Percentiles rank a stretch among this genome's conserved stretches.
These are phyloP conservation scores for Penicillium canariense DNA, from an alignment of 495 filamentous ascomycete species.

Conservation along the genomic window DNA sequence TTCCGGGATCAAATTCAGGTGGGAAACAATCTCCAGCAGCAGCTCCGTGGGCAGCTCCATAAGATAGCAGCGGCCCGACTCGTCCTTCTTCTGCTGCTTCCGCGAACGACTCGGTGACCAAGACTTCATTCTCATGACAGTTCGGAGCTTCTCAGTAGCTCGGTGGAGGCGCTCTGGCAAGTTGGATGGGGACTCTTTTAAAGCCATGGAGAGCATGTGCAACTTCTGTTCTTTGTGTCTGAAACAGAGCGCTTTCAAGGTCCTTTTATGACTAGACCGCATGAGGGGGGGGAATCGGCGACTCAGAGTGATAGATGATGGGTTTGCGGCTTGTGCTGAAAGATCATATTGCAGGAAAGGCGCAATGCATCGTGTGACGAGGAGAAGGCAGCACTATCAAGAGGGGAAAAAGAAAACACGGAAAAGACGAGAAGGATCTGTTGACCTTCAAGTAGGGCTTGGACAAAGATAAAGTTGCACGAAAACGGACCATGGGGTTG, in stretches of 20 bases:
- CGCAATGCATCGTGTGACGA: slow-evolving; percentile 23
- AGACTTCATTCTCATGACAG: slow-evolving; percentile 33
- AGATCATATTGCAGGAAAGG: slow-evolving; percentile 18
- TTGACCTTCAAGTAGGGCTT: slow-evolving; percentile 35
- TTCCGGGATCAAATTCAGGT: slow-evolving; percentile 39
- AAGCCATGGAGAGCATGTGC: slow-evolving; percentile 17
- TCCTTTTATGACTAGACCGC: slow-evolving; percentile 11
- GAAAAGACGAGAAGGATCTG: slow-evolving; percentile 20
- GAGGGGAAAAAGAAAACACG: slow-evolving; percentile 1
- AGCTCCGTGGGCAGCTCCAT: slow-evolving; percentile 47
- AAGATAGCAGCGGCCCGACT: slow-evolving; percentile 32
- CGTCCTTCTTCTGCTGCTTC: slow-evolving; percentile 18
- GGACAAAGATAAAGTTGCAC: slow-evolving; percentile 26
- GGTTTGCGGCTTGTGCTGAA: slow-evolving; percentile 6
- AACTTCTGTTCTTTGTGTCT: slow-evolving; percentile 9
- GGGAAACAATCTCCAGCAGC: slow-evolving; percentile 40
- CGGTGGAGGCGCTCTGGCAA: slow-evolving; percentile 35
- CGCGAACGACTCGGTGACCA: slow-evolving; percentile 23
- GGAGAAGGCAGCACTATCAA: slow-evolving; percentile 11
- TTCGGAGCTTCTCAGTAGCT: slow-evolving; percentile 35
- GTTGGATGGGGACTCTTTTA: slow-evolving; percentile 16
- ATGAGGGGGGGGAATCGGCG: slow-evolving; percentile 13
- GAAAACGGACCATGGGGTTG: slow-evolving; percentile 45
- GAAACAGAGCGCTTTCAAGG: slow-evolving; percentile 8
- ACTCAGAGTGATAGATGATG: slow-evolving; percentile 4